These are phyloP conservation scores for Rosa lucieae DNA, from an alignment of 306 rosid genomes.

Conservation along the genomic window DNA sequence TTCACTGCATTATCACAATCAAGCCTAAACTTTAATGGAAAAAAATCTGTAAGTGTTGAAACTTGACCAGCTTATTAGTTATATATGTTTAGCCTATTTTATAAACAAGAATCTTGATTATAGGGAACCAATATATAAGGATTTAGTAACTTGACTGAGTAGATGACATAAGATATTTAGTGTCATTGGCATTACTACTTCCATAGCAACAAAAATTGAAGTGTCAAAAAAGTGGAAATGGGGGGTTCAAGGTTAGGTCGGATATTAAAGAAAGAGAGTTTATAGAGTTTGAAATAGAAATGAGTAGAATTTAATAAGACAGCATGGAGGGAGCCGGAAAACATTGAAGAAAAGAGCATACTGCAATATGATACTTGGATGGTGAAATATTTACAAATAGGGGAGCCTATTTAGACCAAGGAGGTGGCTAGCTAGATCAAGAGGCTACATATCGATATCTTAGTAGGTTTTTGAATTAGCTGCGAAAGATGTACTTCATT, in stretches of 20 bases:
- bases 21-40: not conserved
- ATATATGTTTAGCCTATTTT: not conserved
- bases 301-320: not conserved
- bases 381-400: not conserved
- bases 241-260: not conserved
- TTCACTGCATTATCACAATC: not conserved
- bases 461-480: not conserved
- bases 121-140: not conserved
- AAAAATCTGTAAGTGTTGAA: slow-evolving; percentile 11
- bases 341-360: not conserved
- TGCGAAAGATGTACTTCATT: no score
- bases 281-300: not conserved
- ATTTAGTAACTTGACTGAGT: not conserved
- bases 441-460: not conserved
- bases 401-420: not conserved
- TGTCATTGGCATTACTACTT: not conserved
- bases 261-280: slow-evolving; percentile 4
- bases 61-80: slow-evolving; percentile 4
- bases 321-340: slow-evolving; percentile 12
- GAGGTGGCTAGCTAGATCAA: not conserved
- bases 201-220: not conserved
- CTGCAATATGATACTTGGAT: not conserved
- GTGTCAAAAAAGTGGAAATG: not conserved
- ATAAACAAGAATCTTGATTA: not conserved
- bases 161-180: not conserved